A percentile compares a stretch with the other conserved stretches of the same genome.
Evolutionary conservation across 2,329 filamentous ascomycete genomes (phyloP).

Genomic region (Fusarium staphyleae): DNA sequence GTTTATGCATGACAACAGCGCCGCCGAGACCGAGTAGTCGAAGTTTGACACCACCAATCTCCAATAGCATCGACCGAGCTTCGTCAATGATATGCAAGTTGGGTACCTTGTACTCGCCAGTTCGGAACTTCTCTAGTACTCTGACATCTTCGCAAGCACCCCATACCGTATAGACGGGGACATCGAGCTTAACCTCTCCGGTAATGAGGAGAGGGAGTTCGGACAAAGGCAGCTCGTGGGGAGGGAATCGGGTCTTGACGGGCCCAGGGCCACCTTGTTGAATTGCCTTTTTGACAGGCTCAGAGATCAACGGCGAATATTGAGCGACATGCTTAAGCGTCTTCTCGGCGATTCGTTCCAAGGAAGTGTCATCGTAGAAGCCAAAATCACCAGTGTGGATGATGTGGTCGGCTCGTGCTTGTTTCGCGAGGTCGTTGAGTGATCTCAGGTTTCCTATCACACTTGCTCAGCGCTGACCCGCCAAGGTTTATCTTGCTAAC

Average conservation of each 20-base stretch:
- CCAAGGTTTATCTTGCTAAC: slow-evolving; percentile 25
- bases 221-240: slow-evolving; percentile 86
- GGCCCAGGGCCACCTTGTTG: slow-evolving; percentile 72
- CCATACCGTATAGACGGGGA: slow-evolving; percentile 99
- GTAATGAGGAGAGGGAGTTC: slow-evolving; percentile 89
- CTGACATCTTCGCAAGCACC: slow-evolving; percentile 98
- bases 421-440: slow-evolving; percentile 93
- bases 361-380: slow-evolving; percentile 95
- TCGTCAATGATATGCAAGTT: slow-evolving; percentile 99
- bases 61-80: slow-evolving; percentile 92
- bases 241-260: slow-evolving; percentile 84
- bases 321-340: slow-evolving; percentile 98
- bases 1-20: slow-evolving; percentile 99
- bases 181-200: slow-evolving; percentile 88
- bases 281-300: slow-evolving; percentile 74
- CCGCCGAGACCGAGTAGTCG: slow-evolving; percentile 92
- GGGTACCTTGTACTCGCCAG: slow-evolving; percentile 95
- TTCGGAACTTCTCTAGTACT: slow-evolving; percentile 95
- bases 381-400: slow-evolving; percentile 99
- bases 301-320: slow-evolving; percentile 92
- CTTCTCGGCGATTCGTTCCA: slow-evolving; percentile 98
- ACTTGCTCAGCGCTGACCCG: slow-evolving; percentile 21
- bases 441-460: slow-evolving; percentile 86
- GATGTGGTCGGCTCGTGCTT: slow-evolving; percentile 94
- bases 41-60: slow-evolving; percentile 94